Evolutionary conservation across 169 alveolate species (phyloP).

Genomic region (Eimeria tenella): DNA sequence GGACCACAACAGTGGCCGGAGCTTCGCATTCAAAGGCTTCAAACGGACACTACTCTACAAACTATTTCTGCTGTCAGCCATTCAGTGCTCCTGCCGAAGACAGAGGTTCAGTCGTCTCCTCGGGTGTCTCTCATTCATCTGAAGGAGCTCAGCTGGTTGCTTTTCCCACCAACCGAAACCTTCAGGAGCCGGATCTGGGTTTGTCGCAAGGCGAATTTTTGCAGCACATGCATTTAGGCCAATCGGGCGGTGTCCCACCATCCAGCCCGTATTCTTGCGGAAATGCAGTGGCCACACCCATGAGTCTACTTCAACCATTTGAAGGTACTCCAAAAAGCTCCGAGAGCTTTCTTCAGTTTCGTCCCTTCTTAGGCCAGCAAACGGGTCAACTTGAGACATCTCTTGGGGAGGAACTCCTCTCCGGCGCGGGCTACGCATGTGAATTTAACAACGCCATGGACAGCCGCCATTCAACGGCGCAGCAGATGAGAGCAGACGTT

Average conservation of each 20-base stretch:
- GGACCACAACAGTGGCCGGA: neutral
- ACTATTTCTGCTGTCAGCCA: constrained; percentile 51
- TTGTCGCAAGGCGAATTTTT: neutral
- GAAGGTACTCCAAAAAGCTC: constrained; percentile 26
- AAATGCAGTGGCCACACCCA: constrained; percentile 9
- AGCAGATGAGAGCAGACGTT: neutral
- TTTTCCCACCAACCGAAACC: neutral
- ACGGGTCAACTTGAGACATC: constrained; percentile 52
- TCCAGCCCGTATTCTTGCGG: constrained; percentile 19
- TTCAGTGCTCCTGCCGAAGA: constrained; percentile 10
- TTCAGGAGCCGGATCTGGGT: constrained; percentile 17
- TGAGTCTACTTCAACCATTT: constrained; percentile 3
- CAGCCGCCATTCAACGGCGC: constrained; percentile 10
- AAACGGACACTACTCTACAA: constrained; percentile 9
- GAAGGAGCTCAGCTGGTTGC: constrained; percentile 44
- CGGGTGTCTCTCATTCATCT: neutral
- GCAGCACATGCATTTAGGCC: neutral
- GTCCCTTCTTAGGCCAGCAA: constrained; percentile 34
- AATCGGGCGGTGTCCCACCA: neutral
- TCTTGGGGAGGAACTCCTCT: constrained; percentile 56
- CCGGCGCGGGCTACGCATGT: constrained; percentile 40
- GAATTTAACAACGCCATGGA: constrained; percentile 15
- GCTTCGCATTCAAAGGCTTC: constrained; percentile 8
- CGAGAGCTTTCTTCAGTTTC: constrained; percentile 37
- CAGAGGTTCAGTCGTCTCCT: neutral